Evolutionary conservation across 2,329 filamentous ascomycete genomes (phyloP), one percentile per base, ranked within the genome.

Genomic region (Colletotrichum theobromicola): DNA sequence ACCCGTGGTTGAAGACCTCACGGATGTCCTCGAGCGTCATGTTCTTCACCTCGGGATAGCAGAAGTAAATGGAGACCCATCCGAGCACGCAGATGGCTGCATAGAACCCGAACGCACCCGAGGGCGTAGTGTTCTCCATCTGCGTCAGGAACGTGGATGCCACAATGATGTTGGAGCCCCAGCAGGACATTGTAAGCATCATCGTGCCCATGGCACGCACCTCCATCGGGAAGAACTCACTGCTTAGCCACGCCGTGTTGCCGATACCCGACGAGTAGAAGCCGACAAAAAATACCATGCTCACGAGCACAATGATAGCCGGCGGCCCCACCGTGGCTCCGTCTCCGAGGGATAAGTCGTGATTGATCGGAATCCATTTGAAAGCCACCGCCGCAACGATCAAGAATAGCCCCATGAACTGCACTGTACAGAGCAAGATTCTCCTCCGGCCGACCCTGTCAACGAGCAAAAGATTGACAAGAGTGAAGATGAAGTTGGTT

Each of bases 1-100:
- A 89, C 0, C 86, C 86, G 60, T 87, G 82, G 57, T 84, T 78
- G 76, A 90, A 90, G 7, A 90, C 83, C 64, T 88, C 85, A 35
- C 86, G 82, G n/a, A 90, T 85, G 61, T 88, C 87, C 77, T 91
- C 89, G 4, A 90, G 81, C 21, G 88, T 86, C 84, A 90, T 87
- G 13, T 88, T 88, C 76, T 89, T 88, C 3, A 89, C 88, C 75
- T 90, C 87, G 1, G 88, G 88, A 76, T 89, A 90, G 76, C 82
- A 88, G 80, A 89, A 86, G 67, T 85, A 83, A 28, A 89, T 83
- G 70, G 86, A 82, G 8, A 87, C 68, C 78, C 83, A 87, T 16
- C 87, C 87, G 46, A 87, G 76, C 70, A 87, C 83, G 76, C 87
- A 89, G 42, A 89, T 87, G 0, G 81, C 86, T 1, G 87, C 85